Percentiles rank a stretch among this genome's conserved stretches.
Evolutionary conservation across 495 filamentous ascomycete species (phyloP).

Genomic region (Penicillium mononematosum): DNA sequence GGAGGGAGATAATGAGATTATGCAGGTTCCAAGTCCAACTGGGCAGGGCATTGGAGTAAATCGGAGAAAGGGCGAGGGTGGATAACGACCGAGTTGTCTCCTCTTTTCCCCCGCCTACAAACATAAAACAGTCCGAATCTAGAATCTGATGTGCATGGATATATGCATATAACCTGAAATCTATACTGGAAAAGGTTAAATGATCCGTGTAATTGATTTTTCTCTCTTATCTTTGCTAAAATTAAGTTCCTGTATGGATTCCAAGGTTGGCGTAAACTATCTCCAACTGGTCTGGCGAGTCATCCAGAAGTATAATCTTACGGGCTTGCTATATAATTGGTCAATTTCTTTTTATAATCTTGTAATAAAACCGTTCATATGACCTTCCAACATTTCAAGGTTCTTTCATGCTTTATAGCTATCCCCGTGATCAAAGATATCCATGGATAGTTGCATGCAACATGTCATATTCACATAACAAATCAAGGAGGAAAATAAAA

Average conservation of each 20-base stretch:
- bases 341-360: background rate
- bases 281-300: background rate
- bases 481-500: background rate
- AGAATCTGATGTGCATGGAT: background rate
- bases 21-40: background rate
- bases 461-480: background rate
- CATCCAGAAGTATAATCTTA: background rate
- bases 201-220: conserved; percentile 6
- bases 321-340: background rate
- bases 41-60: background rate
- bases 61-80: background rate
- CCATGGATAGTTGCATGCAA: background rate
- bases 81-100: background rate
- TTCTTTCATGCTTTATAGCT: background rate
- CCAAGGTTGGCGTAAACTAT: too few relatives aligned
- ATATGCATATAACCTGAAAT: background rate
- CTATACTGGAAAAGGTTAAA: conserved; percentile 23
- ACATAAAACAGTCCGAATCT: background rate
- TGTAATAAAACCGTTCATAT: background rate
- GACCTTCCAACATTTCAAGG: background rate
- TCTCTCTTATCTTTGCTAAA: background rate
- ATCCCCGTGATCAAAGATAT: background rate
- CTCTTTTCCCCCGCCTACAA: background rate
- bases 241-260: background rate
- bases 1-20: background rate